Evolutionary conservation across 768 basidiomycete genomes (phyloP), one percentile per base, ranked within the genome.

Genomic region (Boletus subcaerulescens): DNA sequence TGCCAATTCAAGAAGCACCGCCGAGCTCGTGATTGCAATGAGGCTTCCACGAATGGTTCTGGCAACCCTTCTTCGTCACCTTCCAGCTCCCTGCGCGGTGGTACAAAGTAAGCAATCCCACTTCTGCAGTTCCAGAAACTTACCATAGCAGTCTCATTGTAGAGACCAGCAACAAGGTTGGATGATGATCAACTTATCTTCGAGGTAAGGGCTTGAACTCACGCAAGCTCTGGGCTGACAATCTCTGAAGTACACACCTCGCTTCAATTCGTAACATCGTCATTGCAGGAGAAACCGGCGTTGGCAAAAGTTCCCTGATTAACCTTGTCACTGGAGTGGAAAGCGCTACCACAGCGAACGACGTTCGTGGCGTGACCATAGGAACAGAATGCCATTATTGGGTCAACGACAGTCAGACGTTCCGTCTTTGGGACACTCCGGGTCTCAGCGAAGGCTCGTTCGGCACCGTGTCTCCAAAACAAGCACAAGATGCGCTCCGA

Each of bases 221-320:
- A 24, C 24, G n/a, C 31, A 5, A 32, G 31, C 41, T 50, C 48
- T 33, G 5, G n/a, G 35, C 55, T 62, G 22, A 67, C 31, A 44
- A 36, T 10, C 45, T 44, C 31, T 32, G 3, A 50, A 60, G 60
- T 12, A 31, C 33, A 18, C 52, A 38, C 26, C 57, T 55, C 17
- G 55, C 54, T 35, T 48, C 66, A 1, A 54, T 62, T 35, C 65
- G 68, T 41, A 71, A 71, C 48, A 60, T 71, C 31, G 57, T 71
- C 46, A 26, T 70, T 7, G 57, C 55, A 36, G 68, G 68, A 26
- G 68, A 71, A 54, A 65, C 63, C 1, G 70, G 68, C 4, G 65
- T 65, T 31, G 68, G 68, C 8, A 70, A 70, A 53, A 71, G 67
- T 18, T 70, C 68, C 29, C 45, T 71, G 0, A 61, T 71, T 58